Evolutionary conservation across 768 basidiomycete genomes (phyloP).

Genomic region (Fistulinella prunicolor): DNA sequence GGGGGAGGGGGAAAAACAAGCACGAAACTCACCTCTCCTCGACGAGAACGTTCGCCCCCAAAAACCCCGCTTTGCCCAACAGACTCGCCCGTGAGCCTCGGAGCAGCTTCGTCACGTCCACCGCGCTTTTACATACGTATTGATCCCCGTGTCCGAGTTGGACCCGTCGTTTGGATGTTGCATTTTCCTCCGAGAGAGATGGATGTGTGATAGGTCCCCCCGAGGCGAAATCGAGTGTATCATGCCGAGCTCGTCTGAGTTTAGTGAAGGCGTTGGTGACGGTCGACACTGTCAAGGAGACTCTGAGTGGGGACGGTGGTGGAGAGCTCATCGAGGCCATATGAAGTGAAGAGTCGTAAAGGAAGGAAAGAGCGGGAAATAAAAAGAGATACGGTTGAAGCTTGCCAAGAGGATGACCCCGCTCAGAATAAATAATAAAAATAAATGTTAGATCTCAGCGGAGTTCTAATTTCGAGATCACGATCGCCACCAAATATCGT

Average conservation of each 20-base stretch:
- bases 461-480: conserved; percentile 18
- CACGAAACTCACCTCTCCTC: conserved; percentile 60
- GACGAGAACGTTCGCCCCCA: conserved; percentile 60
- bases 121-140: conserved; percentile 60
- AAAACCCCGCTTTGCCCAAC: conserved; percentile 44
- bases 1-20: neutral
- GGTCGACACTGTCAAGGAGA: conserved; percentile 26
- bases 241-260: conserved; percentile 41
- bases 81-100: conserved; percentile 51
- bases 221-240: conserved; percentile 36
- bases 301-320: conserved; percentile 21
- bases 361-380: neutral
- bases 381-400: neutral
- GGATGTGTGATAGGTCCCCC: conserved; percentile 40
- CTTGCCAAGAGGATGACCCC: conserved; percentile 2
- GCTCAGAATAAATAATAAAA: conserved; percentile 2
- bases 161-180: conserved; percentile 29
- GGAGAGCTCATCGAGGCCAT: conserved; percentile 16
- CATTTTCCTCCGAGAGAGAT: conserved; percentile 26
- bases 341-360: neutral
- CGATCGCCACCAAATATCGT: neutral
- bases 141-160: conserved; percentile 38
- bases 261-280: conserved; percentile 57
- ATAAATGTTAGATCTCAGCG: conserved; percentile 11
- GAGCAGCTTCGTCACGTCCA: conserved; percentile 57